Base-by-base conservation (phyloP, 2,329 filamentous ascomycete genomes). In the Hypomyces perniciosus region DNA sequence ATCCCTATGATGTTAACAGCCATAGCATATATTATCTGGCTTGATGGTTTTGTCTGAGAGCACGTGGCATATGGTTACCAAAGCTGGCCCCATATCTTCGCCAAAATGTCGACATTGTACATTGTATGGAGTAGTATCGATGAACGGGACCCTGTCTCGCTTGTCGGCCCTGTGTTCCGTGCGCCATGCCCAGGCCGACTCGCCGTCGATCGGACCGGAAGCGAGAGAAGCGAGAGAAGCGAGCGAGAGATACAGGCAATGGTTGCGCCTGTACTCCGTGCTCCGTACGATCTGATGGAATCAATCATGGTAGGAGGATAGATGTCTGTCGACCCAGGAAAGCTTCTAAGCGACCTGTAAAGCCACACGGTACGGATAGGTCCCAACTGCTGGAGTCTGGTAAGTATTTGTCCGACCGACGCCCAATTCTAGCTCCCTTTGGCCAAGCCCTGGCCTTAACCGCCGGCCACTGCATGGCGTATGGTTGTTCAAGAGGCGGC, bases 251-350 rank as follows among this genome's bases (percentile, higher is more conserved):
- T 26, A 13, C 30, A 48, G 31, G 43, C 30, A 45, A 44, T 34
- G 41, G 38, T 46, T 41, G 42, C 37, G 38, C 42, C 47, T 20
- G 20, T 20, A 20, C 20, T 20, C 20, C 20, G 20, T 20, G 20
- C 20, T 20, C 20, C 28, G 47, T 48, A 13, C 47, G 38, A 53
- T 53, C 47, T 44, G 51, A 53, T 53, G 46, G 39, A 30, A 35
- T 46, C 46, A 33, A 48, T 50, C 42, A 45, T 26, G 34, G 35
- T 6, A 20, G 20, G 20, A 20, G 20, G 20, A 20, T 20, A 3
- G 20, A 20, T 20, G 20, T 20, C 20, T 20, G 20, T 20, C 20
- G 20, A 20, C 20, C 20, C 20, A 20, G 20, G 20, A 20, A 20
- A 20, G 20, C 6, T 27, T 30, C 26, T 43, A 43, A 30, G 41